A percentile compares a stretch with the other conserved stretches of the same genome.
Evolutionary conservation across 257 asterid genomes (phyloP).

Genomic region (Solanum sejunctum): DNA sequence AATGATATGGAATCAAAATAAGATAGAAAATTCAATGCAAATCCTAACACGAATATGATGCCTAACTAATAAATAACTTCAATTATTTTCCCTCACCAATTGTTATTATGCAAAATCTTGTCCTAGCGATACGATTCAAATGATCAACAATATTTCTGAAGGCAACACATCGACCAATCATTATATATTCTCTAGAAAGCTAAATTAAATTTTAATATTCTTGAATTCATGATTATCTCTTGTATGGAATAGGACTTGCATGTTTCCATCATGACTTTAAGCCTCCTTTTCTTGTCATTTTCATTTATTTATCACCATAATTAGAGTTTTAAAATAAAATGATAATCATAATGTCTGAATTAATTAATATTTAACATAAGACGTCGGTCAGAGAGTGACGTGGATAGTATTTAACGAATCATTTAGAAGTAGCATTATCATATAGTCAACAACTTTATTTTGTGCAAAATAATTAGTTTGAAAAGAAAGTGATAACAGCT

Average conservation of each 20-base stretch:
- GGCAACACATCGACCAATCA: background rate
- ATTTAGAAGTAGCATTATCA: background rate
- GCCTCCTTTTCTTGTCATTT: background rate
- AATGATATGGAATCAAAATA: background rate
- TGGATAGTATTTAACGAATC: background rate
- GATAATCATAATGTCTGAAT: background rate
- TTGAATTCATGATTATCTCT: background rate
- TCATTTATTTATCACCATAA: background rate
- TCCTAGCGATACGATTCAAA: background rate
- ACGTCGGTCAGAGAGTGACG: background rate
- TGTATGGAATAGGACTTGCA: background rate
- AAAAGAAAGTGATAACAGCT: background rate
- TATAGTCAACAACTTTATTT: background rate
- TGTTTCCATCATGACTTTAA: background rate
- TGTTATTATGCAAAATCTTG: background rate
- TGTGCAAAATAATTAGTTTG: background rate
- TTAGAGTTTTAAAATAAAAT: too few species aligned
- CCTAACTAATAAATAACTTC: background rate
- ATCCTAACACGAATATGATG: background rate
- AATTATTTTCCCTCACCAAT: background rate
- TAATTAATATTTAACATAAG: background rate
- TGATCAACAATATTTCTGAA: background rate
- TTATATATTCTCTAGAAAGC: background rate
- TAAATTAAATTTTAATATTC: background rate
- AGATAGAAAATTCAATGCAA: background rate